Percentiles rank a stretch among this genome's conserved stretches.
Conservation (phyloP, 805 yeast genomes). For the Starmerella vaccinii region DNA sequence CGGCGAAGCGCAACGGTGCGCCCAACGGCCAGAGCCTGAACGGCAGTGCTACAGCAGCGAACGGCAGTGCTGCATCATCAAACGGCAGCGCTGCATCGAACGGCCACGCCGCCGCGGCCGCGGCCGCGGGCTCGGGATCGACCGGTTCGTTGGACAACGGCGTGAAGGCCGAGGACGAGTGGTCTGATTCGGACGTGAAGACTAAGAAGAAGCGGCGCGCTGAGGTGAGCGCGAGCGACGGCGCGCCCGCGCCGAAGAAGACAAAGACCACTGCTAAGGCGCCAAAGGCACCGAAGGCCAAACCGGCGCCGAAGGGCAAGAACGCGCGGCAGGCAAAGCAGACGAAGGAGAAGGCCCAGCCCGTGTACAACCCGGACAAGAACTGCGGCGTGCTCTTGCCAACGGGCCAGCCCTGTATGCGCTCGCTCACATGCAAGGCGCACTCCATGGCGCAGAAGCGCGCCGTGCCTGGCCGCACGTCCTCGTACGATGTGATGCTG, state of each 20-base stretch:
- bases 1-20: too few species aligned
- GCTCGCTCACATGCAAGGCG: constrained; percentile 92
- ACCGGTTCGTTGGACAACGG: too few species aligned
- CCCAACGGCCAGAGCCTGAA: too few species aligned
- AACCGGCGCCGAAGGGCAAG: constrained; percentile 7
- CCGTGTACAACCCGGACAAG: constrained; percentile 28
- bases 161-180: neutral
- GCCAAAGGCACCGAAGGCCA: constrained; percentile 11
- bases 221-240: neutral
- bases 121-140: too few species aligned
- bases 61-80: neutral
- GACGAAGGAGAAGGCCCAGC: constrained; percentile 58
- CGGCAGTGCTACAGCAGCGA: neutral
- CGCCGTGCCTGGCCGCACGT: constrained; percentile 86
- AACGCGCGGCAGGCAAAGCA: constrained; percentile 14
- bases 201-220: neutral
- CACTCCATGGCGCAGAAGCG: constrained; percentile 98
- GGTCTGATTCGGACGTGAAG: neutral
- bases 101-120: neutral
- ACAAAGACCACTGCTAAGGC: constrained; percentile 12
- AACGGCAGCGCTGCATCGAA: neutral
- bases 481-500: constrained; percentile 78
- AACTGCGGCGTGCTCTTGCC: constrained; percentile 96
- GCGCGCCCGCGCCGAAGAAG: constrained; percentile 5
- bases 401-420: constrained; percentile 90